Conservation (phyloP, 2,329 filamentous ascomycete genomes). For the Lanzia echinophila region DNA sequence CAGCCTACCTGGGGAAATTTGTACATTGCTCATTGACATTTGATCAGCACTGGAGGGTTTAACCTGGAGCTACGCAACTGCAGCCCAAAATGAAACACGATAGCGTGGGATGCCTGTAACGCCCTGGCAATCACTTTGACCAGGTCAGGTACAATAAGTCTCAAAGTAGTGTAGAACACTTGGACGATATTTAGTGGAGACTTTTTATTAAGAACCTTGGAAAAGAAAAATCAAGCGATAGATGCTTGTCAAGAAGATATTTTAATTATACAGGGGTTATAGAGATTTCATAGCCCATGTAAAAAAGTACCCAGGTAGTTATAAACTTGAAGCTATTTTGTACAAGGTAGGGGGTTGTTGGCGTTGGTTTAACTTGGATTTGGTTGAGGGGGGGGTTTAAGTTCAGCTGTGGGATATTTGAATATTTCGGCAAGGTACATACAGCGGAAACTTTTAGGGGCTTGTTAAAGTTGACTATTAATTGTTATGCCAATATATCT, state of each 20-base stretch:
- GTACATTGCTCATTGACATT: slow-evolving; percentile 3
- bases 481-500: too few species aligned
- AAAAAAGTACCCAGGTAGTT: too few species aligned
- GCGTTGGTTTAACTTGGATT: background rate
- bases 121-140: slow-evolving; percentile 9
- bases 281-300: too few species aligned
- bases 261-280: too few species aligned
- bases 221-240: too few species aligned
- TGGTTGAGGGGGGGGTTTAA: background rate
- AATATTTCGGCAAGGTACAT: background rate
- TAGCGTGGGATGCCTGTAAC: slow-evolving; percentile 28
- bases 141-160: slow-evolving; percentile 6
- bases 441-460: background rate
- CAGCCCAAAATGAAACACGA: slow-evolving; percentile 29
- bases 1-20: slow-evolving; percentile 10
- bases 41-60: slow-evolving; percentile 10
- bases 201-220: too few species aligned
- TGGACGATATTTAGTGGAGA: background rate
- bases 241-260: too few species aligned
- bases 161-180: slow-evolving; percentile 1
- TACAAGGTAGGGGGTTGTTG: background rate
- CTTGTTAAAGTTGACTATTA: too few species aligned
- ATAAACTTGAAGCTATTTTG: too few species aligned
- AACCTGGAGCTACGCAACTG: slow-evolving; percentile 6
- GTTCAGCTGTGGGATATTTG: background rate